Conservation (phyloP, 345 rosid genomes). For the Salix arbutifolia region DNA sequence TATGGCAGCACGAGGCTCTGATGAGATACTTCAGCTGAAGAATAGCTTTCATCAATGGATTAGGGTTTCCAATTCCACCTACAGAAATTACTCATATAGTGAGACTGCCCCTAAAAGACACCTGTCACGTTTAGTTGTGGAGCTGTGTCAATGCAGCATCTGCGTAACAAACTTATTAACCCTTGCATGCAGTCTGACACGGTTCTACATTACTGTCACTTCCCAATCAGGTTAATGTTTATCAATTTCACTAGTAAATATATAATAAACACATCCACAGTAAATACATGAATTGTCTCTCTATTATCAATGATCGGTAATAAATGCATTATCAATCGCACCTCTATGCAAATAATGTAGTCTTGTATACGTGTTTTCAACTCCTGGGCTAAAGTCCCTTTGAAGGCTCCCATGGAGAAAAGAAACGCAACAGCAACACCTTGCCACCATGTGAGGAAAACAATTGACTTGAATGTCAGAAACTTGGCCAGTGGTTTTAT, state of each 20-base stretch:
- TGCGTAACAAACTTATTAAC: background rate
- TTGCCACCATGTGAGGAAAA: conserved; percentile 99
- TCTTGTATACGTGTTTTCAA: conserved; percentile 87
- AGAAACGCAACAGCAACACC: conserved; percentile 91
- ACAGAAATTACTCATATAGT: background rate
- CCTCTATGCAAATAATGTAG: conserved; percentile 97
- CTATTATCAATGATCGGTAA: background rate
- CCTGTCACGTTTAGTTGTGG: background rate
- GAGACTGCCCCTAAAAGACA: background rate
- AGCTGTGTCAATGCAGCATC: background rate
- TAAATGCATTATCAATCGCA: conserved; percentile 14
- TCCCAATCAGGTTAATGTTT: background rate
- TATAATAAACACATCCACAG: background rate
- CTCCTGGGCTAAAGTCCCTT: conserved; percentile 82
- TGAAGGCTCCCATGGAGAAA: conserved; percentile 79
- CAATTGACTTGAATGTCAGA: conserved; percentile 88
- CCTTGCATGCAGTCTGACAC: background rate
- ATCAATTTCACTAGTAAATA: background rate
- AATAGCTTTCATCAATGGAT: background rate
- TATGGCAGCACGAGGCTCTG: background rate
- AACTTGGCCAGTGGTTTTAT: conserved; percentile 96
- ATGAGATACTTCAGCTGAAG: background rate
- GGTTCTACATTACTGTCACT: background rate
- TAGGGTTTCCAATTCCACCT: background rate
- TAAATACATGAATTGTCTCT: background rate